Evolutionary conservation across 306 rosid genomes (phyloP).

Genomic region (barrel medic (Medicago truncatula)): MtrunA17r5.0-ANR NC_053042.1:30791001-30791500

Average conservation of each 20-base stretch:
- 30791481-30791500: slow-evolving; percentile 51
- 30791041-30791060: slow-evolving; percentile 35
- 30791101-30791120: slow-evolving; percentile 16
- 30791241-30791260: slow-evolving; percentile 1
- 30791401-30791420: slow-evolving; percentile 20
- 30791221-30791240: background rate
- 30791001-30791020: slow-evolving; percentile 65
- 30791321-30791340: slow-evolving; percentile 25
- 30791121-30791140: background rate
- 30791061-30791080: slow-evolving; percentile 15
- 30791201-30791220: slow-evolving; percentile 17
- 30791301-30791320: background rate
- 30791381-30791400: background rate
- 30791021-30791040: slow-evolving; percentile 45
- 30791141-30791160: slow-evolving; percentile 35
- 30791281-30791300: slow-evolving; percentile 9
- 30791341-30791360: slow-evolving; percentile 4
- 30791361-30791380: background rate
- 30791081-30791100: background rate
- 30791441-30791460: background rate
- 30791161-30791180: slow-evolving; percentile 32
- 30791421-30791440: background rate
- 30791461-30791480: background rate
- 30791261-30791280: background rate
- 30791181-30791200: slow-evolving; percentile 30